These are phyloP conservation scores for Xylaria sp. DNA, from an alignment of 2,329 filamentous ascomycete genomes.

Conservation along the genomic window DNA sequence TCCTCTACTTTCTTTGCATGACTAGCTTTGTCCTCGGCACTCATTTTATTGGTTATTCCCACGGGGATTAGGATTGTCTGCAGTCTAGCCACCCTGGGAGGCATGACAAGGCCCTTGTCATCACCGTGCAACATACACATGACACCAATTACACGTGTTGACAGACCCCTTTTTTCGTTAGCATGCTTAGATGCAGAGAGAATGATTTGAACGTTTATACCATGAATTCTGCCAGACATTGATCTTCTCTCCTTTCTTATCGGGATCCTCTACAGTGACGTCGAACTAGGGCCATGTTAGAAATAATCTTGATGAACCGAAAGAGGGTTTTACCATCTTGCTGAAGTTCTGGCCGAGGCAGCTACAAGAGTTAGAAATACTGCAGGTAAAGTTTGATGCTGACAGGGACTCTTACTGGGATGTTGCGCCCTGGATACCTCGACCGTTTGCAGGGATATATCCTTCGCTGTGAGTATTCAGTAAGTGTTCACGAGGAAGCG, in stretches of 20 bases:
- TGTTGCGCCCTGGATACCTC: constrained; percentile 95
- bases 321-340: constrained; percentile 69
- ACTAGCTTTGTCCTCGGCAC: constrained; percentile 76
- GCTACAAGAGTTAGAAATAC: constrained; percentile 18
- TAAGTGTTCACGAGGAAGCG: not conserved
- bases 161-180: constrained; percentile 70
- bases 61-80: constrained; percentile 91
- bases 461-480: constrained; percentile 62
- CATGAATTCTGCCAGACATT: constrained; percentile 99
- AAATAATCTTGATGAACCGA: not conserved
- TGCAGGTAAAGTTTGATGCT: not conserved
- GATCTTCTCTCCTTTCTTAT: constrained; percentile 77
- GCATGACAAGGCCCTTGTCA: constrained; percentile 91
- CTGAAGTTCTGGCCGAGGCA: constrained; percentile 93
- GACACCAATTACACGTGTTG: constrained; percentile 94
- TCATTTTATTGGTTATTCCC: constrained; percentile 87
- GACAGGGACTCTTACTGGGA: constrained; percentile 69
- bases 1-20: constrained; percentile 78
- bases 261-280: constrained; percentile 93
- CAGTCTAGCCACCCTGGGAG: constrained; percentile 84
- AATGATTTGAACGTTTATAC: constrained; percentile 2
- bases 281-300: constrained; percentile 62
- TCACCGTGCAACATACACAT: constrained; percentile 99
- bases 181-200: not conserved
- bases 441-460: constrained; percentile 93